Evolutionary conservation across 441 rosid genomes (phyloP).

Genomic region (Hura crepitans): DNA sequence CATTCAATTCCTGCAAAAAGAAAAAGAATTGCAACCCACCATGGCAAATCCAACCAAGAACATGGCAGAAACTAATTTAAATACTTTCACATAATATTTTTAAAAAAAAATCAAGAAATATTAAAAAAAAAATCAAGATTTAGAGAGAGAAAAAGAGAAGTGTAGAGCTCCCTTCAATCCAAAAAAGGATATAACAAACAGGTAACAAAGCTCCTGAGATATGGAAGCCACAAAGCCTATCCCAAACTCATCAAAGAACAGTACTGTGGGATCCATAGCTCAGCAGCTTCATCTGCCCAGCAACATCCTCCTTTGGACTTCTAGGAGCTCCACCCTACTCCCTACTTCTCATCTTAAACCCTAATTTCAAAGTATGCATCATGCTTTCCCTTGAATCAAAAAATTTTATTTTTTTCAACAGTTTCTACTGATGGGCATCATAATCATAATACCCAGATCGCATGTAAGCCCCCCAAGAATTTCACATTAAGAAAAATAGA

Average conservation of each 20-base stretch:
- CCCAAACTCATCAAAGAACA: constrained; percentile 12
- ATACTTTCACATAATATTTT: too few relatives aligned
- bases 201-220: constrained; percentile 53
- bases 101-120: not conserved
- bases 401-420: too few relatives aligned
- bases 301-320: constrained; percentile 49
- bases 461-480: too few relatives aligned
- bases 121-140: not conserved
- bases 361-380: too few relatives aligned
- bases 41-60: not conserved
- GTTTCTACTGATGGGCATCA: too few relatives aligned
- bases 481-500: too few relatives aligned
- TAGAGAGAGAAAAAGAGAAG: not conserved
- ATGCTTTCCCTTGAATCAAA: too few relatives aligned
- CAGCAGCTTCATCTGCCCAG: constrained; percentile 45
- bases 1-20: not conserved
- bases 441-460: too few relatives aligned
- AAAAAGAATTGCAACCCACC: not conserved
- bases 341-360: not conserved
- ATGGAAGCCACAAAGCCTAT: constrained; percentile 60
- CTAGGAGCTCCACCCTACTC: constrained; percentile 46
- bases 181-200: constrained; percentile 37
- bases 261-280: constrained; percentile 55
- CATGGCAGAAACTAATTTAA: too few relatives aligned
- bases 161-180: constrained; percentile 85